These are phyloP conservation scores for Malassezia obtusa DNA, from an alignment of 1,284 basidiomycete genomes.

Conservation along the genomic window DNA sequence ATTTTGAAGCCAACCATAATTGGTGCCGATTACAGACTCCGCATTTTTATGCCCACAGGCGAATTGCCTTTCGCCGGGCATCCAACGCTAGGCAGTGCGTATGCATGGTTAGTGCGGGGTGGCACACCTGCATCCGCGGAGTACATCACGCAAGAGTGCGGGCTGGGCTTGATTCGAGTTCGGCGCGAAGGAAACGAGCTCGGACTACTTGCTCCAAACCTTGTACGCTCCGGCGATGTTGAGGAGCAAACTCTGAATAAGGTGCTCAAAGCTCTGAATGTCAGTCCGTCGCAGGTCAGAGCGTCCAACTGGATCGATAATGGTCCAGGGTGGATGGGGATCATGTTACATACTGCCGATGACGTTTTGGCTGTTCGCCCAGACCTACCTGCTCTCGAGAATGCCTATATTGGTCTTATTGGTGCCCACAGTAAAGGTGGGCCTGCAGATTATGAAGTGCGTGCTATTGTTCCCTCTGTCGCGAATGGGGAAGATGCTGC, in stretches of 20 bases:
- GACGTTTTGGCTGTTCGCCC: slow-evolving; percentile 24
- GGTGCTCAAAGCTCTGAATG: slow-evolving; percentile 15
- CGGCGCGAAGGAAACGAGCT: slow-evolving; percentile 9
- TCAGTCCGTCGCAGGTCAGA: slow-evolving; percentile 17
- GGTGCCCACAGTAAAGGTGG: slow-evolving; percentile 18
- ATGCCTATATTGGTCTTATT: slow-evolving; percentile 26
- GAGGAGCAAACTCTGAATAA: slow-evolving; percentile 14
- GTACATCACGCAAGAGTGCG: slow-evolving; percentile 30
- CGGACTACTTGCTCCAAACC: slow-evolving; percentile 23
- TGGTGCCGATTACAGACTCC: slow-evolving; percentile 28
- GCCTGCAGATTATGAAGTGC: slow-evolving; percentile 21
- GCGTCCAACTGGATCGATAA: slow-evolving; percentile 30
- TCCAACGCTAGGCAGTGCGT: slow-evolving; percentile 33
- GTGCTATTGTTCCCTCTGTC: slow-evolving; percentile 19
- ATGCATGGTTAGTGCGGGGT: slow-evolving; percentile 19
- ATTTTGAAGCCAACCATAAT: slow-evolving; percentile 19
- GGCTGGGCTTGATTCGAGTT: slow-evolving; percentile 23
- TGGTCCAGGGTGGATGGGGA: slow-evolving; percentile 32
- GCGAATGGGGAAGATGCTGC: slow-evolving; percentile 30
- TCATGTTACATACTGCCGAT: slow-evolving; percentile 21
- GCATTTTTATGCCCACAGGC: slow-evolving; percentile 30
- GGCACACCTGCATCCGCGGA: slow-evolving; percentile 1
- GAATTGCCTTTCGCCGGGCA: slow-evolving; percentile 41
- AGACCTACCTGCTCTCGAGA: slow-evolving; percentile 9
- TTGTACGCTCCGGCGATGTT: slow-evolving; percentile 20